phyloP scores from a whole-genome alignment of 139 green algal genomes.

The Chara braunii region DNA sequence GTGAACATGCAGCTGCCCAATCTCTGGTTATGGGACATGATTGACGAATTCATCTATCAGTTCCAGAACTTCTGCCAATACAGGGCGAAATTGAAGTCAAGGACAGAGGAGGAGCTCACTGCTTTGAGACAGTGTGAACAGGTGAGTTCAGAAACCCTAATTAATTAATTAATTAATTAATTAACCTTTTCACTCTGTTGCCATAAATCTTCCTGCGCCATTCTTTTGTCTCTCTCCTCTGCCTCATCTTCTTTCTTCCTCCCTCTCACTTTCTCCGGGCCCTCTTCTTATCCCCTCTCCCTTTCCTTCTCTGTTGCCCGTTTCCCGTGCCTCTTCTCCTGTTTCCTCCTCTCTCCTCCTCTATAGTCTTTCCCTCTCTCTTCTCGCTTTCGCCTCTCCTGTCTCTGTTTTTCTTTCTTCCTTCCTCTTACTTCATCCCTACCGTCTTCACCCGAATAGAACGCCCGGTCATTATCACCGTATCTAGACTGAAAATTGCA shows the following conservation, averaged over 20 bases:
- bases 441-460: no score
- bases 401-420: no score
- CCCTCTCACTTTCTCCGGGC: not conserved
- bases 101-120: slow-evolving; percentile 67
- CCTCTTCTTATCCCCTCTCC: no score
- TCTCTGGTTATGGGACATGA: slow-evolving; percentile 97
- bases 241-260: not conserved
- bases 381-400: no score
- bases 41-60: slow-evolving; percentile 99
- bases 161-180: not conserved
- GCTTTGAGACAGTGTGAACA: slow-evolving; percentile 61
- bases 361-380: no score
- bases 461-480: no score
- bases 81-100: slow-evolving; percentile 58
- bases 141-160: slow-evolving; percentile 53
- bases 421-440: no score
- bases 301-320: no score
- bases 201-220: not conserved
- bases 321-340: no score
- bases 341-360: no score
- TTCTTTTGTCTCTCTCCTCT: not conserved
- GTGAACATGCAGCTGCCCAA: slow-evolving; percentile 98
- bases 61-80: slow-evolving; percentile 86
- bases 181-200: not conserved
- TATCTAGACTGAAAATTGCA: no score